Percentiles rank a stretch among this genome's conserved stretches.
Evolutionary conservation across 2,329 filamentous ascomycete species (phyloP).

Genomic region (Arthrobotrys megalospora): DNA sequence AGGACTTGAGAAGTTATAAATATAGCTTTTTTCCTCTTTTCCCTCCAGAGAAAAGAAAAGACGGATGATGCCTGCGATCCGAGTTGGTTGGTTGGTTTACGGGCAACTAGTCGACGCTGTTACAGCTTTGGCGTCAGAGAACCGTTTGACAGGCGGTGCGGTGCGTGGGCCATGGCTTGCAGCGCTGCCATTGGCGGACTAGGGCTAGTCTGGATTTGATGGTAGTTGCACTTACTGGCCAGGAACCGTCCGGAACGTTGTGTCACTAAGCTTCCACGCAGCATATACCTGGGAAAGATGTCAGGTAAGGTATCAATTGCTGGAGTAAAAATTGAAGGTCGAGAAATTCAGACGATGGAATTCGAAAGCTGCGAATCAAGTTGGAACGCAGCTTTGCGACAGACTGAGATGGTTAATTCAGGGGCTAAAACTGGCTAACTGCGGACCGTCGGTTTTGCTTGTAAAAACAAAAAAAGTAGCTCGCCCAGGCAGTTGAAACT

Average conservation of each 20-base stretch:
- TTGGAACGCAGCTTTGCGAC: slow-evolving; percentile 11
- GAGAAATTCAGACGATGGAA: background rate
- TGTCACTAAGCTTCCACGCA: background rate
- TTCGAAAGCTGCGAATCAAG: background rate
- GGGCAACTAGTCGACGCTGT: slow-evolving; percentile 20
- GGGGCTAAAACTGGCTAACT: slow-evolving; percentile 33
- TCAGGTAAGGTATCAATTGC: too few species aligned
- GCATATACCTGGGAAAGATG: background rate
- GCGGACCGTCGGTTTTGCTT: slow-evolving; percentile 23
- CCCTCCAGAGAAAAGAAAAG: background rate
- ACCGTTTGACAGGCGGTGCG: slow-evolving; percentile 49
- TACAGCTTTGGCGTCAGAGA: slow-evolving; percentile 53
- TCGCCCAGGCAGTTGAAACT: slow-evolving; percentile 38
- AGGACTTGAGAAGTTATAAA: slow-evolving; percentile 22
- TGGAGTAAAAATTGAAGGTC: background rate
- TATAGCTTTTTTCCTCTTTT: slow-evolving; percentile 25
- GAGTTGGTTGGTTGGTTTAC: slow-evolving; percentile 32
- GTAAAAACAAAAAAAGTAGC: background rate
- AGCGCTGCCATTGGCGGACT: slow-evolving; percentile 39
- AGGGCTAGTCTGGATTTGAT: slow-evolving; percentile 7
- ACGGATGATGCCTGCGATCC: slow-evolving; percentile 20
- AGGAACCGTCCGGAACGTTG: slow-evolving; percentile 30
- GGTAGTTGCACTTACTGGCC: slow-evolving; percentile 37
- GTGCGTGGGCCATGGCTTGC: slow-evolving; percentile 12
- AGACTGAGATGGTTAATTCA: slow-evolving; percentile 26